Evolutionary conservation across 2,329 filamentous ascomycete genomes (phyloP).

Genomic region (Apiospora sp.): DNA sequence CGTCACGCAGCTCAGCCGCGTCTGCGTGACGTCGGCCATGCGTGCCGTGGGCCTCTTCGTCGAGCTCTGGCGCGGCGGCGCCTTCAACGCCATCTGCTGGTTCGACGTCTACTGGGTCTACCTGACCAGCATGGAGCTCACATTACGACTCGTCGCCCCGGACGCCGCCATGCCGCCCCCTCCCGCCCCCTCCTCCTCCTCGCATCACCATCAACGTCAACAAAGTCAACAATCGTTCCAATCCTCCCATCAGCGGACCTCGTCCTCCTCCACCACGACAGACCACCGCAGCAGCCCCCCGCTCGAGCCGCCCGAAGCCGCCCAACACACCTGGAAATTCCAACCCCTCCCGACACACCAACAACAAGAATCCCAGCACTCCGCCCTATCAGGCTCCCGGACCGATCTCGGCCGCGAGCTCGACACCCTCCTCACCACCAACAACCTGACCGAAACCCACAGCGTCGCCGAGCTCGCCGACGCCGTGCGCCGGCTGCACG

Average conservation of each 20-base stretch:
- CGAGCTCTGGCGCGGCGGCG: slow-evolving; percentile 32
- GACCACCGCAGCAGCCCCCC: neutral
- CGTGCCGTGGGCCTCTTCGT: slow-evolving; percentile 33
- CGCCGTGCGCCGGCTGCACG: slow-evolving; percentile 31
- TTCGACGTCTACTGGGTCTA: slow-evolving; percentile 37
- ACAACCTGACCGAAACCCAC: slow-evolving; percentile 30
- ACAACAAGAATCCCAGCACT: neutral
- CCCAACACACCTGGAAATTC: slow-evolving; percentile 23
- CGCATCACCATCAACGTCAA: neutral
- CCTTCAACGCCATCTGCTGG: slow-evolving; percentile 36
- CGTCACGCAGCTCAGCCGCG: slow-evolving; percentile 31
- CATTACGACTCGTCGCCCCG: slow-evolving; percentile 34
- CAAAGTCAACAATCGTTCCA: neutral
- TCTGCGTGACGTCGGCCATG: slow-evolving; percentile 36
- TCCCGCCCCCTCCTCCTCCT: neutral
- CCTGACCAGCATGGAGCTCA: slow-evolving; percentile 34
- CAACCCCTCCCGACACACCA: slow-evolving; percentile 27
- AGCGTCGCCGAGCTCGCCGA: slow-evolving; percentile 32
- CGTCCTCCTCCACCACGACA: neutral
- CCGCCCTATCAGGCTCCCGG: slow-evolving; percentile 24
- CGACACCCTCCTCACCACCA: slow-evolving; percentile 6
- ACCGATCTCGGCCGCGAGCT: slow-evolving; percentile 25
- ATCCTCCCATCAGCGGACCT: neutral
- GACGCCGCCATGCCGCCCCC: slow-evolving; percentile 22
- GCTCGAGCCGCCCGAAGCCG: neutral